These are phyloP conservation scores for Fraxinus quadrangulata DNA, from an alignment of 257 asterid species.

Conservation along the genomic window DNA sequence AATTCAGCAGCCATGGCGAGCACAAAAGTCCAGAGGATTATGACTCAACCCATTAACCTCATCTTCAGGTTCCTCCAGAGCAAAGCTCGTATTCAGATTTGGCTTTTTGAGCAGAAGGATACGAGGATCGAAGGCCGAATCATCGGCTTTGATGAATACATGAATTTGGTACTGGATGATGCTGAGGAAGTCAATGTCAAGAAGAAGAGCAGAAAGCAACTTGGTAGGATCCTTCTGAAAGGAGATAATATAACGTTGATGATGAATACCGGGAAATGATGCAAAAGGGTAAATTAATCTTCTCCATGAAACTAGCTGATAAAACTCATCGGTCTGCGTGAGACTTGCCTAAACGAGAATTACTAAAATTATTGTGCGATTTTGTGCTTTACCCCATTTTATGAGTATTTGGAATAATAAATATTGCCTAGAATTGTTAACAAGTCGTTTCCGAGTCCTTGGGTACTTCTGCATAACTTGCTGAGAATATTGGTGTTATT, in stretches of 20 bases:
- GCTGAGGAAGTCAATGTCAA: conserved; percentile 2
- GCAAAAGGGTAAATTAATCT: conserved; percentile 25
- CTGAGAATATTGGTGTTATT: not conserved
- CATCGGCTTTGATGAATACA: conserved; percentile 27
- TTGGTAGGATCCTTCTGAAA: not conserved
- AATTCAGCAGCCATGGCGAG: conserved; percentile 25
- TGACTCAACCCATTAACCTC: conserved; percentile 26
- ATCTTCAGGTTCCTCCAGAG: conserved; percentile 19
- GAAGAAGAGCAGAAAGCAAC: conserved; percentile 4
- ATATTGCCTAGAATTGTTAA: not conserved
- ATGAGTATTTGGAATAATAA: not conserved
- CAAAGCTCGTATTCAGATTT: conserved; percentile 31
- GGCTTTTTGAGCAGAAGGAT: conserved; percentile 35
- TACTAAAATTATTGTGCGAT: too few relatives aligned
- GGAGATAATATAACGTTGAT: not conserved
- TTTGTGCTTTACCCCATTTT: not conserved
- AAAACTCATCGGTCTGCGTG: not conserved
- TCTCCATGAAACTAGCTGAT: not conserved
- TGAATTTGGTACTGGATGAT: conserved; percentile 26
- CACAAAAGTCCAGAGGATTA: conserved; percentile 27
- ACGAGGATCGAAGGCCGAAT: conserved; percentile 28
- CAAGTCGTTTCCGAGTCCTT: not conserved
- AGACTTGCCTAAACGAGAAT: conserved; percentile 22
- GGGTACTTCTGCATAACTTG: not conserved
- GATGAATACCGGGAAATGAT: not conserved